phyloP scores from a whole-genome alignment of 2,329 filamentous ascomycete species.

The Sporothrix globosa region DNA sequence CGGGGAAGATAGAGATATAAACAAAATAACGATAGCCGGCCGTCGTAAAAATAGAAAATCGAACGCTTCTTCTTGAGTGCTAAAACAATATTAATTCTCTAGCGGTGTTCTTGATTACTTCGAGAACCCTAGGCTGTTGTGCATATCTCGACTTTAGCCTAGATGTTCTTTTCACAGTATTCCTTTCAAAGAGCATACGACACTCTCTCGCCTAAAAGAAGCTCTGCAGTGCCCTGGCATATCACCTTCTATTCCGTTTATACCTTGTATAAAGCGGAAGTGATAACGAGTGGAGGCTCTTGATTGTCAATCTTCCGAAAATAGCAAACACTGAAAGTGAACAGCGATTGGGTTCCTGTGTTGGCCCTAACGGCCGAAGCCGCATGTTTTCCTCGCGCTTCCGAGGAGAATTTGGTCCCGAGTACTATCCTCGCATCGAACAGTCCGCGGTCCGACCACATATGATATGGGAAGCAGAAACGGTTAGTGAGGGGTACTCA shows the following conservation, averaged over 20 bases:
- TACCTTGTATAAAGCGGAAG: slow-evolving; percentile 21
- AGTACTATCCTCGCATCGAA: not conserved
- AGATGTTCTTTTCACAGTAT: not conserved
- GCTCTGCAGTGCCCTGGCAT: slow-evolving; percentile 5
- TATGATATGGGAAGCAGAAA: not conserved
- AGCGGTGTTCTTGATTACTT: not conserved
- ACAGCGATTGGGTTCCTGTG: not conserved
- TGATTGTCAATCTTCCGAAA: not conserved
- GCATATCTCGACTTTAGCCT: slow-evolving; percentile 13
- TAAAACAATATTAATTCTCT: no score
- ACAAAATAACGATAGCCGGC: not conserved
- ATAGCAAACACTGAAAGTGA: not conserved
- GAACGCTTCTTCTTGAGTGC: no score
- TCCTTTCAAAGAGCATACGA: not conserved
- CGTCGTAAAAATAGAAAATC: slow-evolving; percentile 8
- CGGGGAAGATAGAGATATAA: not conserved
- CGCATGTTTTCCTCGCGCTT: no score
- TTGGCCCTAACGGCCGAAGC: no score
- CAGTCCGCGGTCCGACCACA: slow-evolving; percentile 13
- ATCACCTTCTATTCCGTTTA: not conserved
- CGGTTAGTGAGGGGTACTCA: not conserved
- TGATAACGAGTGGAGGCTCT: not conserved
- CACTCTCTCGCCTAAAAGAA: slow-evolving; percentile 6
- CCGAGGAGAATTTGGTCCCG: no score
- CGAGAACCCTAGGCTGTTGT: slow-evolving; percentile 1